Evolutionary conservation across 192 early-diverging fungal species (phyloP).

Genomic region (Spizellomyces punctatus): DNA sequence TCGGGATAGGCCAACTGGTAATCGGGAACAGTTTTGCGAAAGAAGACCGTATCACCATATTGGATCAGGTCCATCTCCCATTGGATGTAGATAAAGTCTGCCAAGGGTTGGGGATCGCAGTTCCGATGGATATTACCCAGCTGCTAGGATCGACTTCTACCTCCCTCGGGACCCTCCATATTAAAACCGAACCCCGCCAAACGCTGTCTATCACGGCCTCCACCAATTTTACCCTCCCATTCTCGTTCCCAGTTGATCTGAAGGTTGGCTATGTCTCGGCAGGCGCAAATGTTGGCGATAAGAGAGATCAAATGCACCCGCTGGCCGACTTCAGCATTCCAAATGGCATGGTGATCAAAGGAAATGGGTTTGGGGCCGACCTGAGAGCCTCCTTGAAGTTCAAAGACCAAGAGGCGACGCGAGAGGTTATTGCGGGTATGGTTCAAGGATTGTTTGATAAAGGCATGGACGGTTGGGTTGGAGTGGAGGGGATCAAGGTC

Average conservation of each 20-base stretch:
- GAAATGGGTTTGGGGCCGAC: not conserved
- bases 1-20: slow-evolving; percentile 10
- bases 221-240: slow-evolving; percentile 21
- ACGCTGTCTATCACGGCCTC: slow-evolving; percentile 9
- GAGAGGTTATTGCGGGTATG: slow-evolving; percentile 26
- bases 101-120: slow-evolving; percentile 6
- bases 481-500: slow-evolving; percentile 14
- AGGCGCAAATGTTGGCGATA: not conserved
- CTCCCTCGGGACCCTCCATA: slow-evolving; percentile 16
- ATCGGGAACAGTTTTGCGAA: slow-evolving; percentile 15
- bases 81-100: slow-evolving; percentile 13
- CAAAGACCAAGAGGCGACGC: slow-evolving; percentile 34
- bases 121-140: slow-evolving; percentile 11
- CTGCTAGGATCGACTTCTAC: not conserved
- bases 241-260: slow-evolving; percentile 35
- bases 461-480: slow-evolving; percentile 11
- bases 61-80: slow-evolving; percentile 18
- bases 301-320: slow-evolving; percentile 18
- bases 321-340: slow-evolving; percentile 16
- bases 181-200: slow-evolving; percentile 8
- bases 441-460: slow-evolving; percentile 22
- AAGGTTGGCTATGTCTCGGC: slow-evolving; percentile 29
- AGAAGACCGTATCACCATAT: slow-evolving; percentile 17
- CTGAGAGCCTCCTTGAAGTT: slow-evolving; percentile 16
- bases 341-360: slow-evolving; percentile 18